Conservation (phyloP, 352 stramenopile species). For the Globisporangium sylvaticum region DNA sequence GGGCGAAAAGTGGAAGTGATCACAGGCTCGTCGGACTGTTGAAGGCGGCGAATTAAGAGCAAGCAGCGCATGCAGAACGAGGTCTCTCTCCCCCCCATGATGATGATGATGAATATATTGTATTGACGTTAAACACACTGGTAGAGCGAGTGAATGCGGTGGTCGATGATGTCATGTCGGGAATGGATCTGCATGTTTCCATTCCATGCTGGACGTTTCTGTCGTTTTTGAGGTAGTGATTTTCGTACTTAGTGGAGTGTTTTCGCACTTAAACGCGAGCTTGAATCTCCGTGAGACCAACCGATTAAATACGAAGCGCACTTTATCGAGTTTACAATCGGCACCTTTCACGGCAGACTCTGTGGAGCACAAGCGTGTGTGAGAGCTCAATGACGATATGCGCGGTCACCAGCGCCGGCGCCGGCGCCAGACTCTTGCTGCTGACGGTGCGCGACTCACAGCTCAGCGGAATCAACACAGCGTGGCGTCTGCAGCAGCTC, state of each 20-base stretch:
- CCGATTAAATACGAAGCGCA: not conserved
- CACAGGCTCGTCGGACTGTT: not conserved
- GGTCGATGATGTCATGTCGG: not conserved
- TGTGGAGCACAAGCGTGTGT: not conserved
- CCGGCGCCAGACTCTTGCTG: constrained; percentile 8
- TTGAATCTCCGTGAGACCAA: not conserved
- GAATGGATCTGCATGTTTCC: not conserved
- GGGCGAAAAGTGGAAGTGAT: not conserved
- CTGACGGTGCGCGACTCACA: not conserved
- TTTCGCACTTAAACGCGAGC: not conserved
- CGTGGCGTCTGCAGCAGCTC: not conserved
- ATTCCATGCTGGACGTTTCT: not conserved
- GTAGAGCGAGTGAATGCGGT: not conserved
- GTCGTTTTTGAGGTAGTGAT: not conserved
- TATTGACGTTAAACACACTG: not conserved
- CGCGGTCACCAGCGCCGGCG: not conserved
- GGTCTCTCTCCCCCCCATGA: not conserved
- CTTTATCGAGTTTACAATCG: not conserved
- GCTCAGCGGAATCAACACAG: not conserved
- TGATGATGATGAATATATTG: constrained; percentile 3
- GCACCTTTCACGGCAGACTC: not conserved
- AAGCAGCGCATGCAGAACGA: not conserved
- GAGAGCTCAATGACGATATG: constrained; percentile 3
- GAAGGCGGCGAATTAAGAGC: not conserved
- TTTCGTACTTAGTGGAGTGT: not conserved